Evolutionary conservation across 1,139 yeast genomes (phyloP), one percentile per base, ranked within the genome.

Genomic region (Entelexis paramagnoliae): DNA sequence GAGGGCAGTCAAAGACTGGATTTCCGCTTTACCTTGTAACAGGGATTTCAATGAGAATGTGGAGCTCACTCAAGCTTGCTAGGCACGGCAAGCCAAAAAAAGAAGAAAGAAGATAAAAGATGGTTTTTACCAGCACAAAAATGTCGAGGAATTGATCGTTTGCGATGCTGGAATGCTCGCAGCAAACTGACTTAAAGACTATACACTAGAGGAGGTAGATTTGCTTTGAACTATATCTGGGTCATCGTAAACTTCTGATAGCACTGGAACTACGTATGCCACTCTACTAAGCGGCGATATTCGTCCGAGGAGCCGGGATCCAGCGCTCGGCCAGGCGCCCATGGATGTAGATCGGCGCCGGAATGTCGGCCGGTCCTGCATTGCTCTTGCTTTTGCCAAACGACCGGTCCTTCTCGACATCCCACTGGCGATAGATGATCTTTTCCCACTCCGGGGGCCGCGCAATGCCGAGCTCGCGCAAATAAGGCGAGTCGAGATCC

Each of bases 1-100:
- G 66, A 64, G 46, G 85, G 85, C 11, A 78, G 76, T 57, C 72
- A 73, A 61, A 65, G 84, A 38, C 65, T 80, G 41, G 82, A 81
- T 61, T 80, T 79, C 56, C 58, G 69, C 47, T 72, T 54, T 30
- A 22, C 24, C 24, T 22, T 22, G 24, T 22, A 22, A n/a, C n/a
- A n/a, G n/a, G n/a, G n/a, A n/a, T n/a, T n/a, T n/a, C n/a, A n/a
- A n/a, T n/a, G n/a, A n/a, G n/a, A n/a, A n/a, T n/a, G n/a, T n/a
- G n/a, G n/a, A n/a, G n/a, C n/a, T n/a, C n/a, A n/a, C n/a, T n/a
- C n/a, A n/a, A n/a, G n/a, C n/a, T n/a, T n/a, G n/a, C n/a, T n/a
- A n/a, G n/a, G n/a, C n/a, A n/a, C n/a, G n/a, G n/a, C n/a, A n/a
- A n/a, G n/a, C n/a, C n/a, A n/a, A n/a, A n/a, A n/a, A n/a, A n/a